A percentile compares a stretch with the other conserved stretches of the same genome.
Conservation (phyloP, 177 flowering plant genomes). For the Vitis hybrid region DNA sequence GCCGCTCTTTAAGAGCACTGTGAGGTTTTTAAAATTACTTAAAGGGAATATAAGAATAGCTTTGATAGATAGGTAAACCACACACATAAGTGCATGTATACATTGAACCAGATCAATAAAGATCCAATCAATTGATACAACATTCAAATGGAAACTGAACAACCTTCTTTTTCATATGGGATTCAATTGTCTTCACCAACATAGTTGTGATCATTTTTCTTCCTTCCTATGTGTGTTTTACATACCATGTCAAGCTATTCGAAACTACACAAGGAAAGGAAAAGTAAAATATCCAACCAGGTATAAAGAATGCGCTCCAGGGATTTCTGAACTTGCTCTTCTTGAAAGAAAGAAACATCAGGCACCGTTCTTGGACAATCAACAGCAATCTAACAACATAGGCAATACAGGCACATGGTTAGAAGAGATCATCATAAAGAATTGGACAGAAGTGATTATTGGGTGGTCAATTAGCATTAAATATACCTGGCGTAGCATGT, state of each 20-base stretch:
- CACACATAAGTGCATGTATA: neutral
- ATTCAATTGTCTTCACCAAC: neutral
- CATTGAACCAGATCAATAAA: neutral
- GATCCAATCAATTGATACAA: neutral
- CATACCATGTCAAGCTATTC: neutral
- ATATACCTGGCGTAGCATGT: slow-evolving; percentile 95
- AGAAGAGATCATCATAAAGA: slow-evolving; percentile 9
- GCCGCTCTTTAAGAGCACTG: neutral
- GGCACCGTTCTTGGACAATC: slow-evolving; percentile 99
- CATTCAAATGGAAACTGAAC: neutral
- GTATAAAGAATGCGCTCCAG: slow-evolving; percentile 95
- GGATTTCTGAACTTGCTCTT: slow-evolving; percentile 83
- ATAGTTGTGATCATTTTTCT: neutral
- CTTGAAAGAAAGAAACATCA: slow-evolving; percentile 93
- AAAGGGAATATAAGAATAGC: no score
- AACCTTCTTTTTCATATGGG: neutral
- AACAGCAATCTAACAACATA: slow-evolving; percentile 71
- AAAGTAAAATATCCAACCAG: slow-evolving; percentile 48
- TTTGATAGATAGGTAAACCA: no score
- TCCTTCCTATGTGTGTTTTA: neutral
- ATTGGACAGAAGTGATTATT: neutral
- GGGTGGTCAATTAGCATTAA: neutral
- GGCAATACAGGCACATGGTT: neutral
- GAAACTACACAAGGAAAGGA: neutral
- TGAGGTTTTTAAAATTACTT: no score